These are phyloP conservation scores for Blastobotrys americana DNA, from an alignment of 805 yeast species.

Conservation along the genomic window DNA sequence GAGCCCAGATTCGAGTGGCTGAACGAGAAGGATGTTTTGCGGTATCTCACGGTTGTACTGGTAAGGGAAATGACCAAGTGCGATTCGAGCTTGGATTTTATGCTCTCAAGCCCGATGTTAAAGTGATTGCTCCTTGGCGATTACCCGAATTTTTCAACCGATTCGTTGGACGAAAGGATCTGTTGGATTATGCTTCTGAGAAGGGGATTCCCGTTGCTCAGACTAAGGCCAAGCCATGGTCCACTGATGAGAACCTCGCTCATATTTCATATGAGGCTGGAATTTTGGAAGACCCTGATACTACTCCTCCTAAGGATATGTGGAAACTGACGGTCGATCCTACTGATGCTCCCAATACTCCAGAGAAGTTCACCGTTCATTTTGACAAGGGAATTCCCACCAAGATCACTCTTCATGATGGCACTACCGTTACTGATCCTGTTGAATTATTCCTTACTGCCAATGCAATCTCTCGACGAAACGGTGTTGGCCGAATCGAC, in stretches of 20 bases:
- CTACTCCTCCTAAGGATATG: slow-evolving; percentile 99
- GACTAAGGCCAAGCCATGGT: slow-evolving; percentile 99
- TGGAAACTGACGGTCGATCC: slow-evolving; percentile 99
- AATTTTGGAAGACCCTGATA: slow-evolving; percentile 95
- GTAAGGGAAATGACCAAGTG: slow-evolving; percentile 99
- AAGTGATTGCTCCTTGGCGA: slow-evolving; percentile 99
- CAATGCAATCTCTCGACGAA: slow-evolving; percentile 93
- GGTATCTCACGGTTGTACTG: slow-evolving; percentile 98
- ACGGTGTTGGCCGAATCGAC: slow-evolving; percentile 99
- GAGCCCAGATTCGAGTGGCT: slow-evolving; percentile 96
- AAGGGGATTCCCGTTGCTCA: slow-evolving; percentile 93
- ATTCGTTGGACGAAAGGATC: slow-evolving; percentile 96
- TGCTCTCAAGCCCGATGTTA: slow-evolving; percentile 95
- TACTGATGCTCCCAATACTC: slow-evolving; percentile 84
- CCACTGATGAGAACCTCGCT: slow-evolving; percentile 98
- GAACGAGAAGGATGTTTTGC: slow-evolving; percentile 97
- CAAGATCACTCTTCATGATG: slow-evolving; percentile 60
- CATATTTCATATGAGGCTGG: slow-evolving; percentile 99
- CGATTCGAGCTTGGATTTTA: slow-evolving; percentile 96
- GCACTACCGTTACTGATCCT: slow-evolving; percentile 63
- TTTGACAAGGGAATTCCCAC: slow-evolving; percentile 84
- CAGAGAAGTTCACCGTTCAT: slow-evolving; percentile 79
- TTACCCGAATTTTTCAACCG: slow-evolving; percentile 88
- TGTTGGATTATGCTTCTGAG: slow-evolving; percentile 85
- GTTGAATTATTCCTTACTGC: slow-evolving; percentile 90